Evolutionary conservation across 305 asterid genomes (phyloP).

Genomic region (Fraxinus nigra): DNA sequence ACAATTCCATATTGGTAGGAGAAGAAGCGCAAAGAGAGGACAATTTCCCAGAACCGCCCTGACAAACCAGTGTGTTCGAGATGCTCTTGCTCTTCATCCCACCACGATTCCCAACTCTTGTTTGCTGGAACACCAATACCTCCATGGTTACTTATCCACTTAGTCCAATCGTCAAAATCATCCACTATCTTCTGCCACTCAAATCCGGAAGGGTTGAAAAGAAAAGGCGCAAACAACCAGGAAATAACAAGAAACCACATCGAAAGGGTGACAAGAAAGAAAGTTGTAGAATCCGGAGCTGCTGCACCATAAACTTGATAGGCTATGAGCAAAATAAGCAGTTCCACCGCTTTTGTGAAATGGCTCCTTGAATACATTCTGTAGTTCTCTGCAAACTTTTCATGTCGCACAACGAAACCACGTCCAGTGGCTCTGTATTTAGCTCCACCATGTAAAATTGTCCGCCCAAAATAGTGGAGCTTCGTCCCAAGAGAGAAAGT

Average conservation of each 20-base stretch:
- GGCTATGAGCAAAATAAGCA: slow-evolving; percentile 18
- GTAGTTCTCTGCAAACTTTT: slow-evolving; percentile 31
- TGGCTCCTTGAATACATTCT: slow-evolving; percentile 32
- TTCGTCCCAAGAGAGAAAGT: slow-evolving; percentile 30
- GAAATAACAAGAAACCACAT: slow-evolving; percentile 27
- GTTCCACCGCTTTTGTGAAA: slow-evolving; percentile 28
- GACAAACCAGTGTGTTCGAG: slow-evolving; percentile 14
- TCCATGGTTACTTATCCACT: slow-evolving; percentile 21
- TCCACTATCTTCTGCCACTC: slow-evolving; percentile 29
- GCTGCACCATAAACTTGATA: slow-evolving; percentile 18
- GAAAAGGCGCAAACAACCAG: slow-evolving; percentile 24
- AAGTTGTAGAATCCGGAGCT: slow-evolving; percentile 4
- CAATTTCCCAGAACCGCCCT: slow-evolving; percentile 19
- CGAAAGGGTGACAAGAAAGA: slow-evolving; percentile 7
- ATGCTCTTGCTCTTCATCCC: slow-evolving; percentile 28
- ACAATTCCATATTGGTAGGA: slow-evolving; percentile 26
- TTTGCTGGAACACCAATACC: slow-evolving; percentile 22
- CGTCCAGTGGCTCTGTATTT: slow-evolving; percentile 37
- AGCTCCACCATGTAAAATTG: slow-evolving; percentile 33
- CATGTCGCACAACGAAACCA: slow-evolving; percentile 32
- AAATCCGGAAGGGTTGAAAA: slow-evolving; percentile 28
- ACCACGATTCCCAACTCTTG: slow-evolving; percentile 28
- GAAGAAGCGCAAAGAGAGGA: slow-evolving; percentile 20
- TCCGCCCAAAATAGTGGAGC: slow-evolving; percentile 30
- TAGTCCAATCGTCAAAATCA: slow-evolving; percentile 20